Conservation (phyloP, 163 green algal genomes). For the Chlamydomonas reinhardtii region DNA sequence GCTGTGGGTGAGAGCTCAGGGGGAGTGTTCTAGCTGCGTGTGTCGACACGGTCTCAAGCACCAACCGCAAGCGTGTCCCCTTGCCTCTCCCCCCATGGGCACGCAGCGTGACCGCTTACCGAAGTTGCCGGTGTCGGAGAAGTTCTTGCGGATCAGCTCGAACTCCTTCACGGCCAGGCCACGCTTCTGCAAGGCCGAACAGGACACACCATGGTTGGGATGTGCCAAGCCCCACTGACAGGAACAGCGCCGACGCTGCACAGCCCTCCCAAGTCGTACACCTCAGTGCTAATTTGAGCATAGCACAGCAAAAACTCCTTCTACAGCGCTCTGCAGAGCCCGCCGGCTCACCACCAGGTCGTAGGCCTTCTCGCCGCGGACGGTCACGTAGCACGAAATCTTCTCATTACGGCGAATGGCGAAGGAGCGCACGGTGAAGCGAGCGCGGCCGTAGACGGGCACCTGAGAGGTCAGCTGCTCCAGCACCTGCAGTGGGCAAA, state of each 20-base stretch:
- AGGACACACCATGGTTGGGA: too few species aligned
- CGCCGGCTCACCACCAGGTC: slow-evolving; percentile 86
- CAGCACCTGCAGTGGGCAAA: slow-evolving; percentile 86
- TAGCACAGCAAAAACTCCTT: too few species aligned
- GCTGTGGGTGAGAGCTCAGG: neutral
- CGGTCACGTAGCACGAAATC: slow-evolving; percentile 97
- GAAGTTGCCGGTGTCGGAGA: slow-evolving; percentile 97
- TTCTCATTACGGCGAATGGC: slow-evolving; percentile 99
- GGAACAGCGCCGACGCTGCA: too few species aligned
- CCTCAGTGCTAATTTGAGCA: too few species aligned
- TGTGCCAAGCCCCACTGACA: too few species aligned
- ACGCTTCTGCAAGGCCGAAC: slow-evolving; percentile 81
- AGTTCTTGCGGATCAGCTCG: slow-evolving; percentile 97
- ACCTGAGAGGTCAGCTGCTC: slow-evolving; percentile 99
- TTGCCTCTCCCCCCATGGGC: too few species aligned
- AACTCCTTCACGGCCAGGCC: slow-evolving; percentile 99
- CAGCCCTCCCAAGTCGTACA: too few species aligned
- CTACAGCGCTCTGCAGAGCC: too few species aligned
- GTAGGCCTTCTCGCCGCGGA: slow-evolving; percentile 97
- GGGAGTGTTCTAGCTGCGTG: too few species aligned
- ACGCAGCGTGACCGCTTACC: too few species aligned
- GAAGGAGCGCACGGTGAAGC: slow-evolving; percentile 99
- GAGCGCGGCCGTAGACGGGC: slow-evolving; percentile 97
- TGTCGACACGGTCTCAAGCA: too few species aligned
- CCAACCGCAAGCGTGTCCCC: too few species aligned